Conservation (phyloP, 306 rosid genomes). For the Citrullus colocynthis region DNA sequence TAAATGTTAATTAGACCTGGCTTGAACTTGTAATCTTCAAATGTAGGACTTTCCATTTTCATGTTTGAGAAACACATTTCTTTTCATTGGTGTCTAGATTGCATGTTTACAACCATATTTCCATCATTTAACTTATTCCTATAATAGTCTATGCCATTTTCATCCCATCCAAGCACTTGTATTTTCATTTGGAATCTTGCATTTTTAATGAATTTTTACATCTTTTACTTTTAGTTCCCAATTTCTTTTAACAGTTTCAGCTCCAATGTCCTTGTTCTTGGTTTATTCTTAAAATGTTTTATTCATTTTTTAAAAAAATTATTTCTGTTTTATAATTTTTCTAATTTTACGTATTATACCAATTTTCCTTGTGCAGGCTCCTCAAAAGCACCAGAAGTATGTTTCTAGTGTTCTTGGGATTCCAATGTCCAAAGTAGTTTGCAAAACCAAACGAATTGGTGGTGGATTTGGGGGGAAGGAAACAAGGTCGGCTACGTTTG, state of each 20-base stretch:
- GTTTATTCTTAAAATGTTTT: background rate
- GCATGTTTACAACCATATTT: background rate
- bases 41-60: background rate
- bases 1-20: no score
- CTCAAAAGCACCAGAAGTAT: conserved; percentile 91
- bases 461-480: conserved; percentile 99
- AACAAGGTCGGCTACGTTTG: conserved; percentile 71
- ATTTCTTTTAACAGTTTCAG: background rate
- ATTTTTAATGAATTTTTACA: background rate
- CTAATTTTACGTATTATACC: background rate
- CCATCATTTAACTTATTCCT: background rate
- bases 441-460: conserved; percentile 92
- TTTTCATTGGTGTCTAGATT: background rate
- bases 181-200: background rate
- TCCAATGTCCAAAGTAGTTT: conserved; percentile 89
- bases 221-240: background rate
- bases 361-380: conserved; percentile 46
- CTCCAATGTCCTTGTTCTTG: background rate
- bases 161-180: background rate
- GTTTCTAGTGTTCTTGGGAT: conserved; percentile 79
- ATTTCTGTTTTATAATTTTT: background rate
- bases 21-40: background rate
- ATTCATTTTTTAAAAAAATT: background rate
- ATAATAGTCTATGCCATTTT: background rate
- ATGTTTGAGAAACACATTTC: background rate